Conservation (phyloP, 768 basidiomycete genomes). For the Trametes cubensis region DNA sequence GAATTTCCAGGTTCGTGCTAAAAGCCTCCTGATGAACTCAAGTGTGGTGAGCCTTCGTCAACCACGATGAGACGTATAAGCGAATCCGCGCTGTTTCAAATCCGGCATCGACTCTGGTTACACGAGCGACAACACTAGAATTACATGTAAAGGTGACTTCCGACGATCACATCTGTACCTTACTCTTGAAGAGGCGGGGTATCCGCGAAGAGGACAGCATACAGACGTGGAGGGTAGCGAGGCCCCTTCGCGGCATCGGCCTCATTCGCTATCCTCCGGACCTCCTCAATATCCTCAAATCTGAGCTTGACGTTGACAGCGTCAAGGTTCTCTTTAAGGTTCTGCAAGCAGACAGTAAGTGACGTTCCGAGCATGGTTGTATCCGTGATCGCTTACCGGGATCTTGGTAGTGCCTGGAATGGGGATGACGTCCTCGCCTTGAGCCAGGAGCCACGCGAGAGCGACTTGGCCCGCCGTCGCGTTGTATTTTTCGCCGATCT, state of each 20-base stretch:
- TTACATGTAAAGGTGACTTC: too few relatives aligned
- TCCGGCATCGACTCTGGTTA: too few relatives aligned
- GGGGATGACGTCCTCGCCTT: constrained; percentile 49
- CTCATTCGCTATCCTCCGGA: constrained; percentile 25
- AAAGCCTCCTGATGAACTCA: too few relatives aligned
- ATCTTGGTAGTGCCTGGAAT: constrained; percentile 51
- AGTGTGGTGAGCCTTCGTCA: too few relatives aligned
- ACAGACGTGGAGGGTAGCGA: constrained; percentile 25
- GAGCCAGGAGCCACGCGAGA: constrained; percentile 53
- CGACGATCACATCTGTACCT: too few relatives aligned
- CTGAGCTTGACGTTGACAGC: constrained; percentile 25
- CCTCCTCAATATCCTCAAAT: constrained; percentile 29
- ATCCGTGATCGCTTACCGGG: constrained; percentile 28
- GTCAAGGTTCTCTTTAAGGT: constrained; percentile 29
- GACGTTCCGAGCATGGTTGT: background rate
- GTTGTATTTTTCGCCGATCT: constrained; percentile 41
- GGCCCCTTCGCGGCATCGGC: constrained; percentile 22
- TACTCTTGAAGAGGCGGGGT: constrained; percentile 25
- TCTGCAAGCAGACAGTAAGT: constrained; percentile 6
- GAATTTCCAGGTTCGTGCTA: too few relatives aligned
- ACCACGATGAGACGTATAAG: too few relatives aligned
- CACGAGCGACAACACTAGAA: too few relatives aligned
- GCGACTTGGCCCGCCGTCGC: constrained; percentile 50
- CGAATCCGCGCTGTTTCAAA: too few relatives aligned
- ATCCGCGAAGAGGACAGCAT: constrained; percentile 26